phyloP scores from a whole-genome alignment of 306 rosid genomes.

The Begonia peltatifolia region DNA sequence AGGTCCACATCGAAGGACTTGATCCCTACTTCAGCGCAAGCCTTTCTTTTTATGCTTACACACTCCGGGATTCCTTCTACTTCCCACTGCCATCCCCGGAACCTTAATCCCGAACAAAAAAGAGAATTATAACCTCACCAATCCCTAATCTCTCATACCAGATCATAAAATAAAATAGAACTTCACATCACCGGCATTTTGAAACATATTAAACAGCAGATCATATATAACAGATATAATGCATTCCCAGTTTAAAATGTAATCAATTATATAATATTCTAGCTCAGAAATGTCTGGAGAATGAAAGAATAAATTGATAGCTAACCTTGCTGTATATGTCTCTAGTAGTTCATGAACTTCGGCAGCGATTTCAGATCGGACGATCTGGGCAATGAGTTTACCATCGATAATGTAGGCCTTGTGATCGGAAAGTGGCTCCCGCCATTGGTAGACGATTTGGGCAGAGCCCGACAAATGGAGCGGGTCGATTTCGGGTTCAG shows the following conservation, averaged over 20 bases:
- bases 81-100: slow-evolving; percentile 86
- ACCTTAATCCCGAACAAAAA: slow-evolving; percentile 23
- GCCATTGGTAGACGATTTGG: too few species aligned
- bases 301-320: background rate
- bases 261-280: background rate
- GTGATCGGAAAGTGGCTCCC: slow-evolving; percentile 23
- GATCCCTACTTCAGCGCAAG: slow-evolving; percentile 80
- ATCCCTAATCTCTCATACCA: too few species aligned
- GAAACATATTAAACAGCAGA: too few species aligned
- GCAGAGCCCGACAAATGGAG: too few species aligned
- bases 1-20: slow-evolving; percentile 66
- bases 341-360: slow-evolving; percentile 47
- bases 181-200: too few species aligned
- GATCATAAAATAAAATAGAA: too few species aligned
- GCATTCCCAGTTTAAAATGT: background rate
- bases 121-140: too few species aligned
- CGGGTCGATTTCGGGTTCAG: too few species aligned
- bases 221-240: too few species aligned
- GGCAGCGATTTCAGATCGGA: slow-evolving; percentile 61
- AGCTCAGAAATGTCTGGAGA: background rate
- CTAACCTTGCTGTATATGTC: slow-evolving; percentile 55
- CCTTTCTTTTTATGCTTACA: slow-evolving; percentile 76
- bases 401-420: slow-evolving; percentile 79
- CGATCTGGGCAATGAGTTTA: slow-evolving; percentile 53
- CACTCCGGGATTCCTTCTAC: slow-evolving; percentile 83